Evolutionary conservation across 1,139 yeast species (phyloP), one percentile per base, ranked within the genome.

Genomic region (Yamadazyma spencermartinsiae): DNA sequence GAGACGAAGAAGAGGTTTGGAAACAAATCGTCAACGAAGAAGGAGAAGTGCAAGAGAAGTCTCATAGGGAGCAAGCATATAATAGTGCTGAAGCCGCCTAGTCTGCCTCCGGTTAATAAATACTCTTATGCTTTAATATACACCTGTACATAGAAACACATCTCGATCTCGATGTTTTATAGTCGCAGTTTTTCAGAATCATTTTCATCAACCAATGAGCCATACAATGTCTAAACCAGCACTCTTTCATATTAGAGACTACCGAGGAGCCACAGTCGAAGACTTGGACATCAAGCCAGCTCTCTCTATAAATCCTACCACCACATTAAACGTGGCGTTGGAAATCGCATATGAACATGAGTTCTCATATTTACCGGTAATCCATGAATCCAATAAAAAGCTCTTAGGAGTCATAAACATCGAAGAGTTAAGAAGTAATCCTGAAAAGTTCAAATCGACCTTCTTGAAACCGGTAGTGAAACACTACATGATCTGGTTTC

Each of bases 1-100:
- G 89, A 4, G 76, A 86, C 50, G 90, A 86, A 49, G 86, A 82
- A 44, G 86, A 86, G 50, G 87, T 86, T 14, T 89, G 96, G 97
- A 75, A 74, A 45, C 51, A 74, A 34, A 74, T 69, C 5, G 74
- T 61, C 3, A 52, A 55, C 18, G 76, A 72, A 46, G 75, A 70
- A 45, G 68, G 72, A 5, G 66, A 63, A 17, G 58, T 60, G 4
- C 51, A 46, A 23, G 67, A 63, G 5, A 45, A 52, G 9, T 58
- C 54, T 8, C 52, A 58, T 16, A 46, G 55, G 26, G 55, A 52
- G 34, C 50, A 53, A 37, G 58, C 55, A 42, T 63, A 65, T 41
- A 54, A 60, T 17, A 64, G 74, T 25, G 77, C 77, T 0, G 77
- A 71, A 44, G 77, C 77, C 5, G 77, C 77, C 5, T 28, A 8